Conservation (phyloP, 163 green algal species). For the Chlamydomonas reinhardtii region DNA sequence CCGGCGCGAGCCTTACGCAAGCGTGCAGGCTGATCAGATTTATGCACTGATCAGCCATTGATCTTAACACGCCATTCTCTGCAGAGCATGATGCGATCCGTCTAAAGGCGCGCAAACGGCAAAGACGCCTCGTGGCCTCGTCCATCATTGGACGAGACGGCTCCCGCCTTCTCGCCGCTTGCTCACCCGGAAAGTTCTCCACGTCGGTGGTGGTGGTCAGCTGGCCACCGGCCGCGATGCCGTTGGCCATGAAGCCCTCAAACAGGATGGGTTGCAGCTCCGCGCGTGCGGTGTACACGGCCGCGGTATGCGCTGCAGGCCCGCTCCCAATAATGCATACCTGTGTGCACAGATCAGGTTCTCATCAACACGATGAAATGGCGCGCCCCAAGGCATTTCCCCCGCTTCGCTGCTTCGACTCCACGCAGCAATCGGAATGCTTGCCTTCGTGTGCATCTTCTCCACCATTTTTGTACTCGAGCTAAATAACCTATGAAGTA, state of each 20-base stretch:
- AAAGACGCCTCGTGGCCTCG: neutral
- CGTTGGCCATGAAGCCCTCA: slow-evolving; percentile 91
- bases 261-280: slow-evolving; percentile 92
- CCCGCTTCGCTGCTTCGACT: too few relatives aligned
- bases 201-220: slow-evolving; percentile 93
- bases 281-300: slow-evolving; percentile 89
- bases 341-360: neutral
- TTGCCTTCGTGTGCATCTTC: slow-evolving; percentile 7
- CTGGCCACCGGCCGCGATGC: slow-evolving; percentile 91
- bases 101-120: too few relatives aligned
- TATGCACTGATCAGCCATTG: neutral
- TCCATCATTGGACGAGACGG: neutral
- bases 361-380: too few relatives aligned
- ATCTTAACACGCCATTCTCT: neutral
- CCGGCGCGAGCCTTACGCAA: too few relatives aligned
- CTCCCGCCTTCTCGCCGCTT: neutral
- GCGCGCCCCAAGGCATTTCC: neutral
- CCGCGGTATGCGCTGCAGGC: slow-evolving; percentile 88
- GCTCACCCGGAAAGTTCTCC: slow-evolving; percentile 67
- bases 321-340: slow-evolving; percentile 84
- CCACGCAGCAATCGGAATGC: too few relatives aligned
- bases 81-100: neutral
- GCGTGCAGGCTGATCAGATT: too few relatives aligned
- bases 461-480: slow-evolving; percentile 13
- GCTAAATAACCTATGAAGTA: too few relatives aligned